phyloP scores from a whole-genome alignment of 306 rosid species.

The Cucurbita argyrosperma region DNA sequence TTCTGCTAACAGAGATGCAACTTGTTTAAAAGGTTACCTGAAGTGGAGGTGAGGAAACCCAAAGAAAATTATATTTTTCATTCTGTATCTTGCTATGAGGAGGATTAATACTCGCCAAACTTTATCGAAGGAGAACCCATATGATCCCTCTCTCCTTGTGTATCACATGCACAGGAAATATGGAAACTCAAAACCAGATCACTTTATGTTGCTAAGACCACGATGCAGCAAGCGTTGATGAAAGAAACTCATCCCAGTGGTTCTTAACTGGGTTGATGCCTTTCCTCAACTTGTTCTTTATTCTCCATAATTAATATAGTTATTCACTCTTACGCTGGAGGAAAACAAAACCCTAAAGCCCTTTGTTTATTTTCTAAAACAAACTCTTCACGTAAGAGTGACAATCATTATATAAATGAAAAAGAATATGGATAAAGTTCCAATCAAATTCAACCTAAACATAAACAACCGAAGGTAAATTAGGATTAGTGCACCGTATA shows the following conservation, averaged over 20 bases:
- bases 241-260: not conserved
- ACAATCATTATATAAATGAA: not conserved
- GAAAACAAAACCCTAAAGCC: not conserved
- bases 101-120: not conserved
- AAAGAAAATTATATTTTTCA: not conserved
- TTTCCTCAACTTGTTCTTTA: not conserved
- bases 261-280: not conserved
- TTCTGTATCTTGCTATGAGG: not conserved
- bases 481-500: not conserved
- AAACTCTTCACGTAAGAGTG: not conserved
- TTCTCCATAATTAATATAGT: not conserved
- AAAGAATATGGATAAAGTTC: not conserved
- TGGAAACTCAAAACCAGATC: not conserved
- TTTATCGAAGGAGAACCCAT: not conserved
- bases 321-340: not conserved
- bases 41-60: not conserved
- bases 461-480: not conserved
- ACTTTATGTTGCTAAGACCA: not conserved
- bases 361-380: not conserved
- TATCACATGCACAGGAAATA: not conserved
- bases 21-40: not conserved
- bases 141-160: not conserved
- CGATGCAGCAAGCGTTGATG: not conserved
- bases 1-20: not conserved
- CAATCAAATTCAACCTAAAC: not conserved